A percentile compares a stretch with the other conserved stretches of the same genome.
These are phyloP conservation scores for Coffea eugenioides DNA, from an alignment of 257 asterid species.

Conservation along the genomic window DNA sequence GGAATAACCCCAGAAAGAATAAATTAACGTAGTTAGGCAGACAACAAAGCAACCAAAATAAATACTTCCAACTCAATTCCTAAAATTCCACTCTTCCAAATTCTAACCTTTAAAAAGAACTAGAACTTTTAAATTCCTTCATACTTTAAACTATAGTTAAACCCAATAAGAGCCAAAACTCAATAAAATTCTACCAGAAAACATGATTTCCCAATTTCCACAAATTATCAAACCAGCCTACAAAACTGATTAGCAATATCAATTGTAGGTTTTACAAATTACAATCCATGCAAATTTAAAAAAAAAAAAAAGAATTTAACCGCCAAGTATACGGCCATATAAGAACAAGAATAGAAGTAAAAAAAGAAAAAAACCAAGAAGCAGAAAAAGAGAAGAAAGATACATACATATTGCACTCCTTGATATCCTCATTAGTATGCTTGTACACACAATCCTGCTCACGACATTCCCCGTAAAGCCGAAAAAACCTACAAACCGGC, in stretches of 20 bases:
- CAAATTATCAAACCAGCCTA: not conserved
- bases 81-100: not conserved
- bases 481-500: constrained; percentile 85
- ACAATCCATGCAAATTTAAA: not conserved
- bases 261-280: not conserved
- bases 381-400: not conserved
- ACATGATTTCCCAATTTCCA: not conserved
- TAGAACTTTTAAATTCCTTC: not conserved
- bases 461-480: constrained; percentile 83
- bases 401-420: constrained; percentile 88
- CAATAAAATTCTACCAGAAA: not conserved
- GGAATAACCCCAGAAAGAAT: not conserved
- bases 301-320: not conserved
- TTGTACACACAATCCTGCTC: constrained; percentile 96
- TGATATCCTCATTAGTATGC: constrained; percentile 91
- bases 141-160: not conserved
- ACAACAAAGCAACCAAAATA: not conserved
- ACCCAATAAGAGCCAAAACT: not conserved
- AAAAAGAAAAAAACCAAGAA: not conserved
- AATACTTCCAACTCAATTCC: not conserved
- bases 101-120: not conserved
- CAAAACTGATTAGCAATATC: not conserved
- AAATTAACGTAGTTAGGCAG: not conserved
- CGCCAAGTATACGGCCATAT: not conserved
- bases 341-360: no score